Evolutionary conservation across 306 rosid species (phyloP), one percentile per base, ranked within the genome.

Genomic region (Lablab purpureus): DNA sequence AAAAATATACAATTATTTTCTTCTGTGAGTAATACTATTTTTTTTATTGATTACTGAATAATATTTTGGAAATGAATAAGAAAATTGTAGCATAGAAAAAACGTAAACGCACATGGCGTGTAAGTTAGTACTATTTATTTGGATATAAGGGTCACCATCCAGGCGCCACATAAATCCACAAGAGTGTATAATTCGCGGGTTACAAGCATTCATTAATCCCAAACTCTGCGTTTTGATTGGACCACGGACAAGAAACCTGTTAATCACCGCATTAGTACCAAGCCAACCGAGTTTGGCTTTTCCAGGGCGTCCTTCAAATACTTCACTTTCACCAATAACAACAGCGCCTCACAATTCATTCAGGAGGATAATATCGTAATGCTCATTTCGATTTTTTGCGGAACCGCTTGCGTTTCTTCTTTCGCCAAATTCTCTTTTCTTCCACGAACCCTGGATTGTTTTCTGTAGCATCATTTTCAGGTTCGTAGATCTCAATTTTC

Each of bases 141-240:
- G 32, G 68, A 76, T 69, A 34, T 40, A 76, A 21, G 21, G 10
- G 30, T n/a, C 74, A 59, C 12, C 66, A 30, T 63, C 89, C 46
- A 65, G 74, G 80, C 89, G 89, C 89, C 89, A 83, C 89, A 86
- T 86, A 79, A 79, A 64, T 72, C 47, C 37, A 50, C 37, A 17
- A 55, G 54, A 74, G 75, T 21, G 18, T 45, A 2, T 52, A 73
- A 73, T 81, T 41, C 74, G 58, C 88, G 66, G 83, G 72, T 13
- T 28, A 27, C 13, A 2, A 68, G n/a, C 67, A 22, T 13, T 15
- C 50, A 30, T 73, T 67, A 85, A 79, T 79, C 68, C 65, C 21
- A 79, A 79, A 58, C 27, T 25, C 45, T 17, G 80, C 45, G 43
- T 79, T 75, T 75, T 86, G 78, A 86, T 71, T 75, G 82, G 84